These are phyloP conservation scores for Suhomyces bokatorum DNA, from an alignment of 1,139 yeast genomes.

Conservation along the genomic window DNA sequence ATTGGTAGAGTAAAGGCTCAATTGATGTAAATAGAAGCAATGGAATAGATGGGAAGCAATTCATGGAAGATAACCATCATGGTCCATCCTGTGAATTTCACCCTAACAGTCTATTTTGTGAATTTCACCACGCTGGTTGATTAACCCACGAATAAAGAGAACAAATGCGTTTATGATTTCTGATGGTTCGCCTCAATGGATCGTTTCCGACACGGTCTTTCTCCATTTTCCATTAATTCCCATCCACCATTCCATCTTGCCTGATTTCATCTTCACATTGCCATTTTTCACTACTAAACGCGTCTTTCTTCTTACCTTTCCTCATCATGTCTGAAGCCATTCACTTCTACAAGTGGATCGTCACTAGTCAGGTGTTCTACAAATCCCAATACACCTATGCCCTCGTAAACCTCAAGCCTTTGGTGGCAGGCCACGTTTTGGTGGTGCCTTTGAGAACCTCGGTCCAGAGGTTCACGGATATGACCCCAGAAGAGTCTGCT, in stretches of 20 bases:
- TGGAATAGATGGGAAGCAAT: too few species aligned
- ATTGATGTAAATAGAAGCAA: too few species aligned
- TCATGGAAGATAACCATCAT: too few species aligned
- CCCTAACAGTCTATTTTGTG: too few species aligned
- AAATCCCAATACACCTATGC: slow-evolving; percentile 67
- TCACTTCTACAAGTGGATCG: slow-evolving; percentile 55
- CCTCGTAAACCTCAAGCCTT: slow-evolving; percentile 83
- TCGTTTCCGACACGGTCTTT: neutral
- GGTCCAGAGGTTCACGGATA: slow-evolving; percentile 64
- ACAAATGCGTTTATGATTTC: too few species aligned
- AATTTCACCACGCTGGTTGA: neutral
- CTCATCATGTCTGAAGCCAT: slow-evolving; percentile 18
- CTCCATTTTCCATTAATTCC: neutral
- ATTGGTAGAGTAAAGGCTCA: too few species aligned
- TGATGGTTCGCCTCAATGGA: neutral
- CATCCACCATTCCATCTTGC: too few species aligned
- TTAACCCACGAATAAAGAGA: too few species aligned
- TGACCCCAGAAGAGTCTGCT: slow-evolving; percentile 66
- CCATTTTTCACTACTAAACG: neutral
- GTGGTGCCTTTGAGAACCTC: slow-evolving; percentile 72
- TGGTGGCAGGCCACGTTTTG: slow-evolving; percentile 86
- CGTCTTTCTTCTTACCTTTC: neutral
- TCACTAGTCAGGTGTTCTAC: slow-evolving; percentile 64
- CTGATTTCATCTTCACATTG: too few species aligned
- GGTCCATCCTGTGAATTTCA: too few species aligned